Base-by-base conservation (phyloP, 1,284 basidiomycete species). In the Psilocybe mexicana region DNA sequence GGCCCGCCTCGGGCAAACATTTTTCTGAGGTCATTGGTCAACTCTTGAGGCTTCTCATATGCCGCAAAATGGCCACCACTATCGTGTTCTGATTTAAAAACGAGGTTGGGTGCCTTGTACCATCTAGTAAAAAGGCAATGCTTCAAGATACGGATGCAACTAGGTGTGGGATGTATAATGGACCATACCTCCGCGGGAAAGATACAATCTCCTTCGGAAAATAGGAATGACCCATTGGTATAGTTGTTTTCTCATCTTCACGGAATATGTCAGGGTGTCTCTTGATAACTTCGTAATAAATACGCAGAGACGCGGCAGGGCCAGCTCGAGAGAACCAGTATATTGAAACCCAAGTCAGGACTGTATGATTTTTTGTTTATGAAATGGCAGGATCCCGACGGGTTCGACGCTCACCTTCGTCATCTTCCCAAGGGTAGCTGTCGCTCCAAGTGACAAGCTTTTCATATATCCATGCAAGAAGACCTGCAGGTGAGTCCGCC, bases 381-480 rank as follows among this genome's bases (percentile, higher is more conserved):
- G n/a, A 11, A 24, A 10, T 42, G 18, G 18, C 18, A 18, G 18
- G 18, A 18, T 8, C 24, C 14, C 6, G 23, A 11, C 42, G 24
- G 40, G 30, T 18, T 38, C 36, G 44, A 36, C 33, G 51, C 46
- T n/a, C 43, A 66, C 68, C 59, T 62, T 69, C 83, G 30, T 83
- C 81, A 51, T 82, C 79, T 8, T 71, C 68, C 79, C 80, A 84
- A 2, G 69, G 68, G 61, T 83, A 85, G 0, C 63, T 61, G 57
- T 85, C 83, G 0, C 79, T 75, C 80, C 82, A 85, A 11, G 67
- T 63, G 2, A 78, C 71, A 0, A 85, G 68, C 60, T 86, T 86
- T 61, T 86, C 83, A 53, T 84, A 85, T 38, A 87, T 80, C 82
- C 84, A 86, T 1, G 78, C 81, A 2, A 86, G 72, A 12, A 87